Evolutionary conservation across 495 filamentous ascomycete genomes (phyloP), one percentile per base, ranked within the genome.

Genomic region (Hypoxylon trugodes): DNA sequence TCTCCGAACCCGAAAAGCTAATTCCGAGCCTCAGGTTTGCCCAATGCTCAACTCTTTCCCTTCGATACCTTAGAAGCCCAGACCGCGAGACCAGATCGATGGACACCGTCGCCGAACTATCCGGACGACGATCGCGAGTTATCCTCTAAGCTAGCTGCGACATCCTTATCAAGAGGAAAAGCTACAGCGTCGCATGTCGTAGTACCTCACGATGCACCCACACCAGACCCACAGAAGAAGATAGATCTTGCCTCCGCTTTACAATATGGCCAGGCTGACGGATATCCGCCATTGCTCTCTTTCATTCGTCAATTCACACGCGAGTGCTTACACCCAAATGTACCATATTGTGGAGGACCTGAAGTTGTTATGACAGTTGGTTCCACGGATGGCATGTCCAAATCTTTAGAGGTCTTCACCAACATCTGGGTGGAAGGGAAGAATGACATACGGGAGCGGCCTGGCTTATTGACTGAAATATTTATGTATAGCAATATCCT

Each of bases 1-100:
- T 3, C 15, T 18, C 16, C 42, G 2, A 16, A 54, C 10, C 2
- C 16, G 9, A 41, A 28, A 21, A 26, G 45, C 33, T 62, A 41
- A 42, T 57, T 40, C 41, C 26, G 35, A 33, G 9, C 38, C 45
- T 15, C 67, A 93, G 90, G 90, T 45, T 83, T 96, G 10, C 93
- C 93, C 16, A 89, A 92, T 73, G 74, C 85, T 10, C 83, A 82
- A 26, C 91, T 91, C 75, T 97, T 97, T 70, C 93, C 93, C 12
- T 97, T 90, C 73, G 92, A 97, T 55, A 96, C 91, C 0, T 85
- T 96, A 22, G 91, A 94, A 73, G 89, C 91, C n/a, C 84, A 87
- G 55, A 82, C 85, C 48, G 91, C 92, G 8, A 83, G 82, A 21
- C 86, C 92, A 7, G 75, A 87, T 15, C 85, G 93, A 66, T 93